Base-by-base conservation (phyloP, 768 basidiomycete species). In the Rhizopogon vulgaris region DNA sequence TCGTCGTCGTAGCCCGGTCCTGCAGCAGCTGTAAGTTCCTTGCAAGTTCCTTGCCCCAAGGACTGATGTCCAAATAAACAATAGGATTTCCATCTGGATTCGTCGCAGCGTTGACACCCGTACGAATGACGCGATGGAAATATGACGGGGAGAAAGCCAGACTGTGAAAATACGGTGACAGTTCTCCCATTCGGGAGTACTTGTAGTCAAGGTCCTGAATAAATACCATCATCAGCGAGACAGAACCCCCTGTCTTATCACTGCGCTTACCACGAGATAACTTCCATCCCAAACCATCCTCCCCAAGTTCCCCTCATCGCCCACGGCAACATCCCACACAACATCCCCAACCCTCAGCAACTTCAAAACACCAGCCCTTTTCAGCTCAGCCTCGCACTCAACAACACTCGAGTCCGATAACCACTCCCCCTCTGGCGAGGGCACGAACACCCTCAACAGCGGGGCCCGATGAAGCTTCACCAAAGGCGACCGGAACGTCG, bases 361-460 rank as follows among this genome's bases (percentile, higher is more conserved):
- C 39, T 73, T 73, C 58, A 74, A 57, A 34, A 90, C 76, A 1
- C 84, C 87, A 7, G 87, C 83, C 10, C 80, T 73, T 56, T 80
- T 81, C 57, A 88, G 74, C 71, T 94, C 91, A 1, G 78, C 80
- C 65, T 94, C 91, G 63, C 90, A 92, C 59, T 87, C 85, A 51
- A 90, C 60, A 17, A 94, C 83, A 52, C 87, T 85, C 57, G 79
- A 75, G 65, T 93, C 90, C 9, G 85, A 85, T 41, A 94, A 70
- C 90, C 90, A 94, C 56, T 87, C 84, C 6, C 90, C 90, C 49
- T 90, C 89, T 0, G 87, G 87, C 8, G 86, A 89, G 17, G 90
- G 91, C 3, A 94, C 87, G 60, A 91, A 93, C 34, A 90, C 87
- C 18, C 87, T 73, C 56, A 93, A 61, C 17, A 92, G 71, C 22